phyloP scores from a whole-genome alignment of 495 filamentous ascomycete species.

The Rusavskia elegans region DNA sequence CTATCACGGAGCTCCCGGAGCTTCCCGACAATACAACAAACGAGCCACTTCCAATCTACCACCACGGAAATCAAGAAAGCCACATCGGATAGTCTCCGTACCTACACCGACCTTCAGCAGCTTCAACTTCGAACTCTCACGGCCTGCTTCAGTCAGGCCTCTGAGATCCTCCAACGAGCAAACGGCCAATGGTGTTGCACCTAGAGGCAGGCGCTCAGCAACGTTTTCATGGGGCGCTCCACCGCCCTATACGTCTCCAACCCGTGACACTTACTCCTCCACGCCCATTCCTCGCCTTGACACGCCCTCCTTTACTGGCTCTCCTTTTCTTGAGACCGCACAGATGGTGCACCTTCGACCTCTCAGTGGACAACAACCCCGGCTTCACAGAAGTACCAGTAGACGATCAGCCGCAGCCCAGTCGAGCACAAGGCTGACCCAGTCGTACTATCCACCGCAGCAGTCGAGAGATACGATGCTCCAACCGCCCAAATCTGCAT shows the following conservation, averaged over 20 bases:
- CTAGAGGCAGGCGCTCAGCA: background rate
- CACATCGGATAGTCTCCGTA: background rate
- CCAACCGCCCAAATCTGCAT: background rate
- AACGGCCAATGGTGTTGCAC: background rate
- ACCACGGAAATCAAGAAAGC: background rate
- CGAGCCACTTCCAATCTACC: background rate
- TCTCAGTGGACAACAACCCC: background rate
- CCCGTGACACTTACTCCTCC: conserved; percentile 1
- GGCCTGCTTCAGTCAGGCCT: background rate
- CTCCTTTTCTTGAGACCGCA: background rate
- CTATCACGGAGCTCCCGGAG: background rate
- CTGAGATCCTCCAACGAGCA: background rate
- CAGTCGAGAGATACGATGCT: background rate
- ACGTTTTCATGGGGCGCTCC: background rate
- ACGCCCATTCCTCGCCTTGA: background rate
- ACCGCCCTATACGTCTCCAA: background rate
- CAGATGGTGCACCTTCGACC: background rate
- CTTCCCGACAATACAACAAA: background rate
- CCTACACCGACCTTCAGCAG: conserved; percentile 8
- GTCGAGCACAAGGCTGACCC: background rate
- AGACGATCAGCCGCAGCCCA: background rate
- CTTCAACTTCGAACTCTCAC: conserved; percentile 12
- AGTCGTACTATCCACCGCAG: background rate
- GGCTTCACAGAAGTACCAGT: background rate
- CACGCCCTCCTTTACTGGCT: background rate